Evolutionary conservation across 805 yeast species (phyloP).

Genomic region (Kuraishia floccosa): DNA sequence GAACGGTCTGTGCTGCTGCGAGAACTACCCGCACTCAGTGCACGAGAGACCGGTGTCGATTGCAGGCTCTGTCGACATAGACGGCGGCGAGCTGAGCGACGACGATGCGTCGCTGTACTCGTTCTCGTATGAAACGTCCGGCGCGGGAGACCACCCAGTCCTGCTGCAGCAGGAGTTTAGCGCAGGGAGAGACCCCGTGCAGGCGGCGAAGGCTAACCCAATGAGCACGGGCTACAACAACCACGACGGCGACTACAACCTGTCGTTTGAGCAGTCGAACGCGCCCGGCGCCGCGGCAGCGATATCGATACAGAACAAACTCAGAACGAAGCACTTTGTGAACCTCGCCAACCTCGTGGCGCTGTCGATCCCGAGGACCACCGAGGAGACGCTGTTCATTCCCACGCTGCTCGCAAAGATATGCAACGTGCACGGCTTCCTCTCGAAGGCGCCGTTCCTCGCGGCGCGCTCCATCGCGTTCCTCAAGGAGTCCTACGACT

Average conservation of each 20-base stretch:
- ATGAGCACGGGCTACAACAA: constrained; percentile 12
- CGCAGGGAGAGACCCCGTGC: background rate
- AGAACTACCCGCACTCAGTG: constrained; percentile 38
- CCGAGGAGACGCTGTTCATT: constrained; percentile 67
- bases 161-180: background rate
- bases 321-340: constrained; percentile 28
- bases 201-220: constrained; percentile 10
- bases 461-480: constrained; percentile 66
- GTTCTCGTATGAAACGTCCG: background rate
- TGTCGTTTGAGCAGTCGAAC: constrained; percentile 50
- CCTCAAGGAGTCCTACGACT: constrained; percentile 38
- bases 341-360: constrained; percentile 52
- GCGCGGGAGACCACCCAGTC: background rate
- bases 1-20: constrained; percentile 49
- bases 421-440: constrained; percentile 61
- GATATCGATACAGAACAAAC: constrained; percentile 36
- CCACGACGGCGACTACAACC: constrained; percentile 8
- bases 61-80: constrained; percentile 46
- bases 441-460: constrained; percentile 56
- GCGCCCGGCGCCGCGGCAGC: constrained; percentile 75
- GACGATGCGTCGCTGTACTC: constrained; percentile 24
- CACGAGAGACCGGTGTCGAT: constrained; percentile 57
- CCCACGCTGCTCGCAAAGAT: constrained; percentile 62
- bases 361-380: constrained; percentile 62
- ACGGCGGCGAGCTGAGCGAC: constrained; percentile 35